Evolutionary conservation across 2,329 filamentous ascomycete species (phyloP).

Genomic region (Alternaria triticimaculans): DNA sequence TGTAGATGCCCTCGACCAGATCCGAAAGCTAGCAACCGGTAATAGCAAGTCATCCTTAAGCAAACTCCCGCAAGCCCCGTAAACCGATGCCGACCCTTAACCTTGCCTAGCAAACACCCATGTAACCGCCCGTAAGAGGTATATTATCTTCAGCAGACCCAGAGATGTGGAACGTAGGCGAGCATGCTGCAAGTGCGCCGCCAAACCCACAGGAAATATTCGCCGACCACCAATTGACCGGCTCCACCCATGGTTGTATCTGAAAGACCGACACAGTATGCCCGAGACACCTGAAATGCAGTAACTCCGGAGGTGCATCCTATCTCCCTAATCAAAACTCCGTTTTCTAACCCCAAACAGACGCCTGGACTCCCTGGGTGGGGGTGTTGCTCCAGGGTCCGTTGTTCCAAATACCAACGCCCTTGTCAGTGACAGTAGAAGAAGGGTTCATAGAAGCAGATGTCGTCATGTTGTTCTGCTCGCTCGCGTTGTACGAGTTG

Average conservation of each 20-base stretch:
- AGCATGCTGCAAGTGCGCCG: constrained; percentile 37
- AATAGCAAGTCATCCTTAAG: constrained; percentile 24
- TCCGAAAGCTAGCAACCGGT: constrained; percentile 21
- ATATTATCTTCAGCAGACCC: constrained; percentile 39
- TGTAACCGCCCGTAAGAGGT: constrained; percentile 36
- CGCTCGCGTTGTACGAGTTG: constrained; percentile 66
- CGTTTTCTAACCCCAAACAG: constrained; percentile 81
- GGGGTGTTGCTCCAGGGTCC: constrained; percentile 81
- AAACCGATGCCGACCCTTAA: constrained; percentile 30
- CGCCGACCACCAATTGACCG: constrained; percentile 33
- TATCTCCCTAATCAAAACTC: constrained; percentile 46
- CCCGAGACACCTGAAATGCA: constrained; percentile 53
- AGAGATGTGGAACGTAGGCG: constrained; percentile 44
- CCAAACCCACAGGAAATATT: constrained; percentile 42
- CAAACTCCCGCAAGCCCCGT: constrained; percentile 35
- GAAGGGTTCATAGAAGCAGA: constrained; percentile 67
- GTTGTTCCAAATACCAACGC: constrained; percentile 70
- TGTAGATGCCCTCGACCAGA: constrained; percentile 25
- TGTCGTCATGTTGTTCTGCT: constrained; percentile 55
- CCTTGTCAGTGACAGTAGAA: constrained; percentile 54
- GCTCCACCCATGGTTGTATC: constrained; percentile 37
- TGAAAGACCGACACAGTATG: constrained; percentile 49
- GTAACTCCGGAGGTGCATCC: constrained; percentile 52
- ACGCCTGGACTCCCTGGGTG: constrained; percentile 81
- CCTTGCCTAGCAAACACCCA: constrained; percentile 40